A percentile compares a stretch with the other conserved stretches of the same genome.
Conservation (phyloP, 345 rosid species). For the Camelina laxa region DNA sequence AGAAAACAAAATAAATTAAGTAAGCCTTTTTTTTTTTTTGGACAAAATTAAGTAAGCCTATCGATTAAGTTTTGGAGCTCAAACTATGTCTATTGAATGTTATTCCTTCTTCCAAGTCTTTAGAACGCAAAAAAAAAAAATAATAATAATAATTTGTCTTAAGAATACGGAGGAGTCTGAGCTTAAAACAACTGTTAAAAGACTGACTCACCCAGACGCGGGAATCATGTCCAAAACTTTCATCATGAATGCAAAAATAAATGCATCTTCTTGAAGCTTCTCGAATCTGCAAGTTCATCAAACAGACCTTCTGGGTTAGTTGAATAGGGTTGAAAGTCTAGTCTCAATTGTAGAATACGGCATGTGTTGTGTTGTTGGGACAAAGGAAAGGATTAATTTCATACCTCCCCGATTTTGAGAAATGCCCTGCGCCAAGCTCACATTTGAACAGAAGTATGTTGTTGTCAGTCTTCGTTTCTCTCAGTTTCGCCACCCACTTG, state of each 20-base stretch:
- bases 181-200: too few relatives aligned
- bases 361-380: neutral
- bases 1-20: too few relatives aligned
- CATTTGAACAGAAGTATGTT: conserved; percentile 83
- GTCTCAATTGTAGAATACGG: neutral
- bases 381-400: neutral
- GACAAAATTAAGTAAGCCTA: too few relatives aligned
- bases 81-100: too few relatives aligned
- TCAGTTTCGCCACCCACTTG: conserved; percentile 88
- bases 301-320: neutral
- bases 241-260: conserved; percentile 69
- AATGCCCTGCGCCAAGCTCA: conserved; percentile 94
- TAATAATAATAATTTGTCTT: too few relatives aligned
- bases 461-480: conserved; percentile 79
- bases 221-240: conserved; percentile 81
- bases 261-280: conserved; percentile 88
- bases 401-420: conserved; percentile 95
- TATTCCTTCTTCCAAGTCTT: too few relatives aligned
- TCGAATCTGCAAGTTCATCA: conserved; percentile 69
- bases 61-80: too few relatives aligned
- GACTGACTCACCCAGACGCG: conserved; percentile 26
- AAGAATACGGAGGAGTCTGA: too few relatives aligned
- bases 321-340: neutral
- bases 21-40: too few relatives aligned
- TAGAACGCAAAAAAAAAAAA: too few relatives aligned